A percentile compares a stretch with the other conserved stretches of the same genome.
These are phyloP conservation scores for Kwoniella sp. DNA, from an alignment of 768 basidiomycete species.

Conservation along the genomic window DNA sequence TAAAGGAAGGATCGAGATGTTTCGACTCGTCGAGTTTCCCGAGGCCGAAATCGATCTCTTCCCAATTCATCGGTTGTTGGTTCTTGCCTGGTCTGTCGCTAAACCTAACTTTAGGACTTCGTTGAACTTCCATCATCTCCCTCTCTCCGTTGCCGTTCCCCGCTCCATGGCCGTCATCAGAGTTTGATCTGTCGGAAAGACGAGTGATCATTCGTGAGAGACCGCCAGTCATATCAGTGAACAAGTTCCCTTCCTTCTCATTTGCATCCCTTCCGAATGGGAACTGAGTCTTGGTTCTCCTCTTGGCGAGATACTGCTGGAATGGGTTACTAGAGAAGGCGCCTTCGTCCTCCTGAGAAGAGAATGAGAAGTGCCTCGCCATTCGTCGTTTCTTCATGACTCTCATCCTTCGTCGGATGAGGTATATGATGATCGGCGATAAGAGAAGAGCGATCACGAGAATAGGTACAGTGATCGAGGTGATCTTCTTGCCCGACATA, in stretches of 20 bases:
- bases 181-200: slow-evolving; percentile 13
- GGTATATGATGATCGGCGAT: slow-evolving; percentile 42
- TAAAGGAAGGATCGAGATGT: slow-evolving; percentile 13
- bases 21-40: slow-evolving; percentile 50
- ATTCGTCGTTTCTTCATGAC: slow-evolving; percentile 46
- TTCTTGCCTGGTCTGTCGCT: slow-evolving; percentile 1
- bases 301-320: slow-evolving; percentile 5
- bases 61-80: slow-evolving; percentile 47
- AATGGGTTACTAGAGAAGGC: slow-evolving; percentile 23
- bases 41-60: slow-evolving; percentile 56
- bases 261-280: slow-evolving; percentile 47
- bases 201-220: slow-evolving; percentile 33
- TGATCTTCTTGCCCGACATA: slow-evolving; percentile 26
- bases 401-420: slow-evolving; percentile 39
- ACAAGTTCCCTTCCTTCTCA: slow-evolving; percentile 38
- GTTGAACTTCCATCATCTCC: slow-evolving; percentile 36
- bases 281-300: slow-evolving; percentile 27
- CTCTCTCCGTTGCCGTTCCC: slow-evolving; percentile 10
- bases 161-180: slow-evolving; percentile 16
- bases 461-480: slow-evolving; percentile 41
- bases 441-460: slow-evolving; percentile 35
- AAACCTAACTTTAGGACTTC: slow-evolving; percentile 14
- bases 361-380: slow-evolving; percentile 50
- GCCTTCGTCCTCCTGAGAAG: slow-evolving; percentile 36
- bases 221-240: slow-evolving; percentile 21